These are phyloP conservation scores for Yarrowia sp. DNA, from an alignment of 805 yeast genomes.

Conservation along the genomic window DNA sequence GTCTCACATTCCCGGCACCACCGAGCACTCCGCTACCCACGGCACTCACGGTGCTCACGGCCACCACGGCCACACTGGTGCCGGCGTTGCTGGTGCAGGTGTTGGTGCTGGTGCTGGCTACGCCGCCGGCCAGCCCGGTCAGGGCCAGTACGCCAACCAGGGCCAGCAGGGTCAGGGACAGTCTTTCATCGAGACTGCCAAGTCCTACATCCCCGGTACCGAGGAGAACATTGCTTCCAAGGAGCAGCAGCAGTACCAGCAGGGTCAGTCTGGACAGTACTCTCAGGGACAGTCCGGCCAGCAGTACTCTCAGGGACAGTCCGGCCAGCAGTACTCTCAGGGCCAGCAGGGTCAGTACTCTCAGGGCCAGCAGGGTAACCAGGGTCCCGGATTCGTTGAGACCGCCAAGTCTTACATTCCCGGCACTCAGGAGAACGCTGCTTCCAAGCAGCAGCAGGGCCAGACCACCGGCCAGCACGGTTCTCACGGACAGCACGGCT, in stretches of 20 bases:
- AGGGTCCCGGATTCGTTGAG: slow-evolving; percentile 7
- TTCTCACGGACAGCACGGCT: not conserved
- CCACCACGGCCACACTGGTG: slow-evolving; percentile 8
- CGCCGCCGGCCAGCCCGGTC: slow-evolving; percentile 17
- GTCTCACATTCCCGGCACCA: slow-evolving; percentile 23
- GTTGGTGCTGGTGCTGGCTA: slow-evolving; percentile 33
- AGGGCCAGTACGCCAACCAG: not conserved
- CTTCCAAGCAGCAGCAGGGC: slow-evolving; percentile 27
- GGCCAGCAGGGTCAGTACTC: not conserved
- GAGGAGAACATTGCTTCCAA: slow-evolving; percentile 12
- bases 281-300: not conserved
- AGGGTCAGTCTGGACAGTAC: not conserved
- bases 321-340: slow-evolving; percentile 4
- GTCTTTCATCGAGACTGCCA: slow-evolving; percentile 29
- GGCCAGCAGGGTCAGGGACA: slow-evolving; percentile 16
- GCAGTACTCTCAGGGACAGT: slow-evolving; percentile 4
- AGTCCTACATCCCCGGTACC: slow-evolving; percentile 36
- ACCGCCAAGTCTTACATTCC: slow-evolving; percentile 36
- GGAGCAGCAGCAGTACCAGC: slow-evolving; percentile 21
- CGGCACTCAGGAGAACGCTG: slow-evolving; percentile 25
- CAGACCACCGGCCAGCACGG: not conserved
- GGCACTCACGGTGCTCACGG: slow-evolving; percentile 6
- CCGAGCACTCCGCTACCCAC: slow-evolving; percentile 18
- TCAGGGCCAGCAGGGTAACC: slow-evolving; percentile 8
- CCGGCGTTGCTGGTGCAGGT: slow-evolving; percentile 33